A percentile compares a stretch with the other conserved stretches of the same genome.
Conservation (phyloP, 2,329 filamentous ascomycete genomes). For the Dothideomycetes sp. region DNA sequence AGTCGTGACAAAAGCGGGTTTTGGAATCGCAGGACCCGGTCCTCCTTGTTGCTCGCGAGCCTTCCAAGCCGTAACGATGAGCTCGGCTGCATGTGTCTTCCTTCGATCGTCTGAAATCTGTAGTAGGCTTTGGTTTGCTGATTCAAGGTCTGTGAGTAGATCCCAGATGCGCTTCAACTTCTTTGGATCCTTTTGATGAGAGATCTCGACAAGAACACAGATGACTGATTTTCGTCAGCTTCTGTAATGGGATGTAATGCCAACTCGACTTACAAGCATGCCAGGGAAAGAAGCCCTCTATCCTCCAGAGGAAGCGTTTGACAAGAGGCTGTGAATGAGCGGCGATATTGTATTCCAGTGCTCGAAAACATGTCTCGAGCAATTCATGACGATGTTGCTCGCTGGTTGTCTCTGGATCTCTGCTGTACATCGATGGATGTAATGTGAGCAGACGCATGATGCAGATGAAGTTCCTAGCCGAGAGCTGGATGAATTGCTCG, state of each 20-base stretch:
- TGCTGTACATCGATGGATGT: constrained; percentile 3
- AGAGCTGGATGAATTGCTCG: constrained; percentile 10
- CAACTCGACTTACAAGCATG: constrained; percentile 9
- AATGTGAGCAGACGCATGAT: constrained; percentile 11
- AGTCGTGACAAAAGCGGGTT: constrained; percentile 3
- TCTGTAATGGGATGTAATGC: neutral
- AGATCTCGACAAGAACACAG: constrained; percentile 11
- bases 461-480: constrained; percentile 4
- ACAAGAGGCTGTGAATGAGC: constrained; percentile 2
- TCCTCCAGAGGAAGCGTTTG: constrained; percentile 10
- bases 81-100: constrained; percentile 3
- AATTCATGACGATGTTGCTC: constrained; percentile 5
- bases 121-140: constrained; percentile 1
- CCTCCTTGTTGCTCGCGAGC: neutral
- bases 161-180: constrained; percentile 3
- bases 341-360: constrained; percentile 11
- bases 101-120: constrained; percentile 1
- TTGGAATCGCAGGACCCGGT: neutral
- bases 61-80: constrained; percentile 5
- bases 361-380: constrained; percentile 1
- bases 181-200: neutral
- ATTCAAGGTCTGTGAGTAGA: neutral
- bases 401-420: neutral
- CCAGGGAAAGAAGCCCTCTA: constrained; percentile 13
- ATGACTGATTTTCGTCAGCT: neutral